Conservation (phyloP, 768 basidiomycete genomes). For the Russula sp. region DNA sequence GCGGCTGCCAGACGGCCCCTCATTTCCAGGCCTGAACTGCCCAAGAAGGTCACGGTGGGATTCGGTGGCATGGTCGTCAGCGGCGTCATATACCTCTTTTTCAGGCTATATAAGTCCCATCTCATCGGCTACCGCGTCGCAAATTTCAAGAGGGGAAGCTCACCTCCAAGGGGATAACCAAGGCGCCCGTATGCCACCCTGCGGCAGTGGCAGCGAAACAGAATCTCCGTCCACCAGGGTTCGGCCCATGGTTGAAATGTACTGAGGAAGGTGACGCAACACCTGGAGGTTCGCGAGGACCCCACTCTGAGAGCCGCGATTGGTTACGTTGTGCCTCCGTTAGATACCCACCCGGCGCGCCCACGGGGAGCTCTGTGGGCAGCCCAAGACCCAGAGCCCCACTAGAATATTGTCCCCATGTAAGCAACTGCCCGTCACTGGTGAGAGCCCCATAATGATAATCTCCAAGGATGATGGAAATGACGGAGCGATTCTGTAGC, state of each 20-base stretch:
- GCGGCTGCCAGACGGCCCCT: constrained; percentile 19
- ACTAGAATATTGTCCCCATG: constrained; percentile 72
- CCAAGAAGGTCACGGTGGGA: constrained; percentile 30
- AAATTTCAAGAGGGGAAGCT: constrained; percentile 17
- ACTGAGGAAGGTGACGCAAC: constrained; percentile 65
- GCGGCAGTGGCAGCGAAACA: constrained; percentile 77
- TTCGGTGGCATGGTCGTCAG: constrained; percentile 18
- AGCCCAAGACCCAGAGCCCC: constrained; percentile 88
- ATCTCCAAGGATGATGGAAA: constrained; percentile 87
- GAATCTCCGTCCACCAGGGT: constrained; percentile 42
- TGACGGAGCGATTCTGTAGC: constrained; percentile 71
- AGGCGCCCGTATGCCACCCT: constrained; percentile 90
- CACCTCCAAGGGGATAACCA: constrained; percentile 82
- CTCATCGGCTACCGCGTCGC: not conserved
- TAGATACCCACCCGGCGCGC: constrained; percentile 55
- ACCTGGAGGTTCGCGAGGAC: constrained; percentile 31
- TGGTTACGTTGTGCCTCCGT: constrained; percentile 32
- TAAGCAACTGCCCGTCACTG: constrained; percentile 62
- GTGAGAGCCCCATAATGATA: constrained; percentile 90
- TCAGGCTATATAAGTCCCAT: constrained; percentile 28
- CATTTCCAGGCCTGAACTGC: constrained; percentile 22
- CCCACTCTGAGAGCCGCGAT: constrained; percentile 25
- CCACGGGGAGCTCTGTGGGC: constrained; percentile 46
- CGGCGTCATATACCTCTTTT: constrained; percentile 32
- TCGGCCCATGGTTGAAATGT: constrained; percentile 56